Evolutionary conservation across 2,329 filamentous ascomycete genomes (phyloP).

Genomic region (Fusarium fujikuroi): DNA sequence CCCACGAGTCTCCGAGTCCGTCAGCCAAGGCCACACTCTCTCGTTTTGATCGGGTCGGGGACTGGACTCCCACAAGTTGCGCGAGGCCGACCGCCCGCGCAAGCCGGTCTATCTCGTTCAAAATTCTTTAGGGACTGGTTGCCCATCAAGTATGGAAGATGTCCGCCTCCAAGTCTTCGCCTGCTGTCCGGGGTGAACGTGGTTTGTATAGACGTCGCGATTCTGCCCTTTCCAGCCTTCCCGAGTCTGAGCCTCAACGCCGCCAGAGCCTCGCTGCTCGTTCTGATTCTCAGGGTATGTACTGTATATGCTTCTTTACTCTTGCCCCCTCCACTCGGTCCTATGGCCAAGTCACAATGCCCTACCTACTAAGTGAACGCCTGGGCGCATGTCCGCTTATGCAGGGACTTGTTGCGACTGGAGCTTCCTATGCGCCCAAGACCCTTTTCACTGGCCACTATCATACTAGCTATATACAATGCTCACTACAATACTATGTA

Average conservation of each 20-base stretch:
- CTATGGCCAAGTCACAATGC: slow-evolving; percentile 15
- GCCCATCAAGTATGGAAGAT: slow-evolving; percentile 52
- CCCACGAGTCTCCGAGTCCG: slow-evolving; percentile 31
- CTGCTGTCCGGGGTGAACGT: slow-evolving; percentile 43
- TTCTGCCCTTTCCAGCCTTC: slow-evolving; percentile 39
- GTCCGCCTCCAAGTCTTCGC: slow-evolving; percentile 46
- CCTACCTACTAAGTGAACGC: slow-evolving; percentile 14
- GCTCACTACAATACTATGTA: slow-evolving; percentile 29
- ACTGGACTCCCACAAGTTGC: slow-evolving; percentile 34
- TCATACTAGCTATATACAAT: neutral
- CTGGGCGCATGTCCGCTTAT: slow-evolving; percentile 25
- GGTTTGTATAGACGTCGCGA: slow-evolving; percentile 42
- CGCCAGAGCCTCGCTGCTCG: slow-evolving; percentile 42
- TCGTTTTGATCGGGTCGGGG: slow-evolving; percentile 39
- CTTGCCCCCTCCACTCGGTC: slow-evolving; percentile 4
- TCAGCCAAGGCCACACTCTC: slow-evolving; percentile 35
- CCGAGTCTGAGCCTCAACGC: slow-evolving; percentile 37
- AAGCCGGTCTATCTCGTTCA: slow-evolving; percentile 30
- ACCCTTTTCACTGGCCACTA: slow-evolving; percentile 1
- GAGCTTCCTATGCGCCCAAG: slow-evolving; percentile 14
- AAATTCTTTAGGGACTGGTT: slow-evolving; percentile 37
- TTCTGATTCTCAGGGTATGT: slow-evolving; percentile 49
- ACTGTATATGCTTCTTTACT: neutral
- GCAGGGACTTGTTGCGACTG: slow-evolving; percentile 20
- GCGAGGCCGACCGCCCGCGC: slow-evolving; percentile 43